phyloP scores from a whole-genome alignment of 2,329 filamentous ascomycete genomes.

The Tolypocladium guangdongense region DNA sequence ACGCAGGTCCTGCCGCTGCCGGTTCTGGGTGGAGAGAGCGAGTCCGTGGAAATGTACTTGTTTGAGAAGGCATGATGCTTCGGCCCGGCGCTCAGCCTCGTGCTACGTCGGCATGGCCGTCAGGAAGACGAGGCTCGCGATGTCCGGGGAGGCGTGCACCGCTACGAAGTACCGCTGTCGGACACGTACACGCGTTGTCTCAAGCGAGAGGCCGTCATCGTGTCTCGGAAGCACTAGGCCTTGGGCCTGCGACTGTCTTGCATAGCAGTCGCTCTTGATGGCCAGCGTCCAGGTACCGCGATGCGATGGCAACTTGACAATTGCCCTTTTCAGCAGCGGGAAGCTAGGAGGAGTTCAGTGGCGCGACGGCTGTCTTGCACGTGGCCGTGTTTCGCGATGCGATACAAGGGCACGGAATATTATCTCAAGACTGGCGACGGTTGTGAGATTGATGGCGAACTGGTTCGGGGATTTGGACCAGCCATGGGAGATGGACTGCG shows the following conservation, averaged over 20 bases:
- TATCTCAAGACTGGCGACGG: background rate
- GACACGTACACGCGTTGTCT: background rate
- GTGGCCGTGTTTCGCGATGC: background rate
- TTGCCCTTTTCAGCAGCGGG: background rate
- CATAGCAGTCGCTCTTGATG: background rate
- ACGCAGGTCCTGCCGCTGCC: slow-evolving; percentile 32
- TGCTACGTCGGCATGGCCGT: background rate
- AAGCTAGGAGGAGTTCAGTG: background rate
- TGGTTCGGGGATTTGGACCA: background rate
- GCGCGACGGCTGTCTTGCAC: background rate
- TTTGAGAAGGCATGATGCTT: slow-evolving; percentile 25
- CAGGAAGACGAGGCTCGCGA: background rate
- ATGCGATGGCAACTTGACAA: background rate
- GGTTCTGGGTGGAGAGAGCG: slow-evolving; percentile 29
- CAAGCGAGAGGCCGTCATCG: no score
- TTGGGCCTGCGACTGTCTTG: background rate
- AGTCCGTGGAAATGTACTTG: slow-evolving; percentile 42
- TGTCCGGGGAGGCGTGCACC: background rate
- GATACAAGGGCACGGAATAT: background rate
- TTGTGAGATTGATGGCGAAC: background rate
- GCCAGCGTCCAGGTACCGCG: background rate
- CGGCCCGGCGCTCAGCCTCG: no score
- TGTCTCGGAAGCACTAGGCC: background rate
- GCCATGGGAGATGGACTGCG: background rate
- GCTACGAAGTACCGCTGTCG: background rate